Evolutionary conservation across 2,329 filamentous ascomycete species (phyloP), one percentile per base, ranked within the genome.

Genomic region (Diaporthe sp.): DNA sequence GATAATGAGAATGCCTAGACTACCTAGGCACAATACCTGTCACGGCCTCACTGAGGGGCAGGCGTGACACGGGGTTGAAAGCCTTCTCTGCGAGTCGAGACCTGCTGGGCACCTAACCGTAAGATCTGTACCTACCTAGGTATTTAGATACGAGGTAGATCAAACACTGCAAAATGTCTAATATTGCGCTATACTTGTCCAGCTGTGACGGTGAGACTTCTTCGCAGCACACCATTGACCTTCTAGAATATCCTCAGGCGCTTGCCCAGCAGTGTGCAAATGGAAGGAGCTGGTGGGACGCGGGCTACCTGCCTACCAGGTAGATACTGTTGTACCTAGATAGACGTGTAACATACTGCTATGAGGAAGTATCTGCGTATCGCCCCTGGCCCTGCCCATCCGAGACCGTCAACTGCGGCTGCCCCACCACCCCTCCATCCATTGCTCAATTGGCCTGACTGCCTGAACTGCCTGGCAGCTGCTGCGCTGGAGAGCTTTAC

Each of bases 351-450:
- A 4, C n/a, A n/a, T 5, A n/a, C 17, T 12, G 10, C 4, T 15
- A 49, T 4, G 39, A 12, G 13, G 5, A 13, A 4, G 65, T 70
- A 70, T 15, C 65, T 22, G 4, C 8, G n/a, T 55, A 55, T 39
- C 34, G n/a, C 34, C 3, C 4, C 15, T 51, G 12, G 19, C 13
- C 2, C 34, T 39, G 42, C 42, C 60, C 25, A 42, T 7, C 37
- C 60, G 44, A 28, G 25, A 44, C n/a, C 37, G 37, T 17, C 60
- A 28, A 39, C 39, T 62, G 53, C 39, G 46, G 49, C 58, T 65
- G 19, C 71, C 71, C 71, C 71, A 73, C 71, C 46, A 65, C 37
- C 57, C 57, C 58, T 34, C 58, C 71, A 42, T 65, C 71, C 4
- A 34, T 34, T 22, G 46, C 28, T 73, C 58, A 73, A 65, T 55